These are phyloP conservation scores for Aureobasidium pullulans DNA, from an alignment of 2,329 filamentous ascomycete genomes.

Conservation along the genomic window DNA sequence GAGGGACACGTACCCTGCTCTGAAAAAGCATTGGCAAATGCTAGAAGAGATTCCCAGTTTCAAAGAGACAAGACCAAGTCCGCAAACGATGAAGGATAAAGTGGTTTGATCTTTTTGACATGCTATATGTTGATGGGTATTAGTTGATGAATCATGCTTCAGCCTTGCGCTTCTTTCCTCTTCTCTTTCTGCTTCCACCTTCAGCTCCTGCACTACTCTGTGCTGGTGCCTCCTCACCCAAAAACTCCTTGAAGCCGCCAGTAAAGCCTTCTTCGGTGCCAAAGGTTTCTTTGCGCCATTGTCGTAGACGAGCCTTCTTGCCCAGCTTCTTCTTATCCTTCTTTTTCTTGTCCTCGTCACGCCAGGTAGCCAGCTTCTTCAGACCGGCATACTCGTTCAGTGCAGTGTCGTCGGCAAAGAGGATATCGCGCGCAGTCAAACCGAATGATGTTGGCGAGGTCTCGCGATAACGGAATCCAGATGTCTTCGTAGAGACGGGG, in stretches of 20 bases:
- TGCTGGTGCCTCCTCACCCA: conserved; percentile 19
- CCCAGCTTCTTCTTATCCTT: conserved; percentile 81
- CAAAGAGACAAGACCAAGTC: conserved; percentile 24
- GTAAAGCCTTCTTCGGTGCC: conserved; percentile 49
- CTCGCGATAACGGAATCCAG: conserved; percentile 81
- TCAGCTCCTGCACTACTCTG: conserved; percentile 27
- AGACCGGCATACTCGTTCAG: conserved; percentile 88
- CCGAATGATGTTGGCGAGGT: conserved; percentile 87
- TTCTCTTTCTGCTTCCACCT: conserved; percentile 29
- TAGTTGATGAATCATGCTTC: conserved; percentile 16
- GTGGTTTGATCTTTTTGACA: conserved; percentile 24
- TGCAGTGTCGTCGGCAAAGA: conserved; percentile 76
- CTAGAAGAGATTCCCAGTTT: conserved; percentile 38
- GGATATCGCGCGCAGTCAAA: conserved; percentile 80
- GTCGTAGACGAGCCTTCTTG: conserved; percentile 82
- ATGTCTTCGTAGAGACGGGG: conserved; percentile 41
- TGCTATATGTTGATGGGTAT: neutral
- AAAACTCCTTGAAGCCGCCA: conserved; percentile 33
- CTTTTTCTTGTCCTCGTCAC: conserved; percentile 80
- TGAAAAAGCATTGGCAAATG: conserved; percentile 40
- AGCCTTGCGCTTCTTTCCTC: conserved; percentile 30
- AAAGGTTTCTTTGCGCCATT: conserved; percentile 72
- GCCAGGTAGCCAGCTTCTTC: conserved; percentile 89
- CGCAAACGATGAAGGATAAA: conserved; percentile 30
- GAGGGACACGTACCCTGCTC: conserved; percentile 27